A percentile compares a stretch with the other conserved stretches of the same genome.
Evolutionary conservation across 2,329 filamentous ascomycete genomes (phyloP).

Genomic region (Aspergillus fischeri): DNA sequence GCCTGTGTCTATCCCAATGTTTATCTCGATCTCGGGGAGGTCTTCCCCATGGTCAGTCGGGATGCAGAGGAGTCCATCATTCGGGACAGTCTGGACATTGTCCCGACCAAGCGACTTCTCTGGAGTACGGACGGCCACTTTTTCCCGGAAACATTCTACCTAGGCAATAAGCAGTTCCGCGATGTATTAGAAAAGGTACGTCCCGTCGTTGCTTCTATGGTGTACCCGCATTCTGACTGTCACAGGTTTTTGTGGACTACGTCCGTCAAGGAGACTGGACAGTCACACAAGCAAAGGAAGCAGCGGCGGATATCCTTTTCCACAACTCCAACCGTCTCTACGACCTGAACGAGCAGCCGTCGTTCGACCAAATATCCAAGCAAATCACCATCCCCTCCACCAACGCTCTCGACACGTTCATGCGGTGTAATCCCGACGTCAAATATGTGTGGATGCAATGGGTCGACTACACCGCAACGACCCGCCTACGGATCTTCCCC

Average conservation of each 20-base stretch:
- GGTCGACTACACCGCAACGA: slow-evolving; percentile 70
- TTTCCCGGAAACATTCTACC: slow-evolving; percentile 72
- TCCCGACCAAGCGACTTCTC: slow-evolving; percentile 69
- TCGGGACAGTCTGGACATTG: slow-evolving; percentile 69
- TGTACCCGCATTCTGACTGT: background rate
- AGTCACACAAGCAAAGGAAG: slow-evolving; percentile 57
- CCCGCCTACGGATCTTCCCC: slow-evolving; percentile 65
- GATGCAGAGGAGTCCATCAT: slow-evolving; percentile 70
- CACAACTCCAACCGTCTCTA: slow-evolving; percentile 75
- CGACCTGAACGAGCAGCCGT: slow-evolving; percentile 47
- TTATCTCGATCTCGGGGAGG: slow-evolving; percentile 77
- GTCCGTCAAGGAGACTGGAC: slow-evolving; percentile 61
- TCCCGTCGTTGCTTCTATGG: background rate
- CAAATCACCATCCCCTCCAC: slow-evolving; percentile 8
- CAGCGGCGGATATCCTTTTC: slow-evolving; percentile 68
- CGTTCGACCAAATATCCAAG: slow-evolving; percentile 11
- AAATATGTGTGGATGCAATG: slow-evolving; percentile 72
- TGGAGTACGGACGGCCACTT: slow-evolving; percentile 80
- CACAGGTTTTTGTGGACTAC: slow-evolving; percentile 62
- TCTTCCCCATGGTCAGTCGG: slow-evolving; percentile 73
- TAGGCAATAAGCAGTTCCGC: slow-evolving; percentile 68
- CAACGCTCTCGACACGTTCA: slow-evolving; percentile 42
- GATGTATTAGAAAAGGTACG: slow-evolving; percentile 64
- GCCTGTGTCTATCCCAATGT: slow-evolving; percentile 74
- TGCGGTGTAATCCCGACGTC: slow-evolving; percentile 47